phyloP scores from a whole-genome alignment of 805 yeast genomes.

The Saturnispora diversa region DNA sequence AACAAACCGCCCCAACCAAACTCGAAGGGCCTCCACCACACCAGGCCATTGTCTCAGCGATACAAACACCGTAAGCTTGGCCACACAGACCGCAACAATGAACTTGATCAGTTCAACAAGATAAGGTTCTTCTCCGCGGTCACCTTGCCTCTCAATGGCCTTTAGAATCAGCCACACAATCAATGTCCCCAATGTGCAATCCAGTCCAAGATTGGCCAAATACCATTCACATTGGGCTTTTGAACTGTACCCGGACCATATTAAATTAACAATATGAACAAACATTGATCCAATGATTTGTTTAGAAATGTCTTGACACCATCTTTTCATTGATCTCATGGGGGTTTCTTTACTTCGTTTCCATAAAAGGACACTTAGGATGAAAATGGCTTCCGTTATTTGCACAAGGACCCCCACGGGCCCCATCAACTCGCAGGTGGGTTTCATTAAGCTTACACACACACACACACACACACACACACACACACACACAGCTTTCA shows the following conservation, averaged over 20 bases:
- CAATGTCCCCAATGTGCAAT: conserved; percentile 91
- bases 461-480: no score
- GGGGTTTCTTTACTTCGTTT: conserved; percentile 78
- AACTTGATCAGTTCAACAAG: conserved; percentile 53
- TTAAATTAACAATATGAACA: conserved; percentile 71
- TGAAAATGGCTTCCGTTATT: conserved; percentile 63
- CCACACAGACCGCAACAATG: conserved; percentile 65
- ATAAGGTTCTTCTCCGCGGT: conserved; percentile 54
- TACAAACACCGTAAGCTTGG: conserved; percentile 69
- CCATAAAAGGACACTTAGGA: conserved; percentile 62
- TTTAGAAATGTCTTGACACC: conserved; percentile 86
- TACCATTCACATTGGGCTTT: conserved; percentile 83
- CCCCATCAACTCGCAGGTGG: conserved; percentile 60
- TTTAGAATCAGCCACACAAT: conserved; percentile 41
- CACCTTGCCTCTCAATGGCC: no score
- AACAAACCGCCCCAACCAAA: background rate
- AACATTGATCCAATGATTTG: conserved; percentile 84
- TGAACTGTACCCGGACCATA: conserved; percentile 29
- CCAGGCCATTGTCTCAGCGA: background rate
- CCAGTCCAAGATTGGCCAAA: conserved; percentile 78
- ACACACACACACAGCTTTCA: no score
- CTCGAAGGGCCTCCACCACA: background rate
- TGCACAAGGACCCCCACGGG: conserved; percentile 82
- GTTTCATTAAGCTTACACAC: background rate
- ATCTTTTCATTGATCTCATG: conserved; percentile 77